These are phyloP conservation scores for Trichoderma endophyticum DNA, from an alignment of 2,329 filamentous ascomycete species.

Conservation along the genomic window DNA sequence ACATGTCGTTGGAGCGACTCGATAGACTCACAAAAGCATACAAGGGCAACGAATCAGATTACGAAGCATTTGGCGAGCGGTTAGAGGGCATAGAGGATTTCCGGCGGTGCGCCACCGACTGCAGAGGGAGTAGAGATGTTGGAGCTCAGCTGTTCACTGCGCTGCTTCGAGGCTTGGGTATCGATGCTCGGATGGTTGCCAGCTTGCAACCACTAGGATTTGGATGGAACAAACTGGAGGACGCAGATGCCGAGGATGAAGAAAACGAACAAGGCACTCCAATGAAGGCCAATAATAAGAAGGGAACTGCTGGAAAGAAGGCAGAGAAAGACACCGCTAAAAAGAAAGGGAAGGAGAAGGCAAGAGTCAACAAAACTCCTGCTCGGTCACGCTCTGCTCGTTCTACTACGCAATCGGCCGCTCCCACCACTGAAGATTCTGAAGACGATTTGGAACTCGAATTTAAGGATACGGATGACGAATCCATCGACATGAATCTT, in stretches of 20 bases:
- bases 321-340: slow-evolving; percentile 22
- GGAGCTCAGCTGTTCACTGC: slow-evolving; percentile 89
- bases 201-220: slow-evolving; percentile 86
- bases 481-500: slow-evolving; percentile 54
- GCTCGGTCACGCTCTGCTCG: slow-evolving; percentile 18
- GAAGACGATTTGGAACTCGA: slow-evolving; percentile 46
- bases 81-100: slow-evolving; percentile 67
- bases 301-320: slow-evolving; percentile 13
- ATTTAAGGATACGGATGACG: slow-evolving; percentile 52
- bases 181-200: slow-evolving; percentile 80
- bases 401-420: slow-evolving; percentile 8
- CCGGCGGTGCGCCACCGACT: slow-evolving; percentile 62
- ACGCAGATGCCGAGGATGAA: slow-evolving; percentile 56
- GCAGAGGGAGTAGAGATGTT: slow-evolving; percentile 80
- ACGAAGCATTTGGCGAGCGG: slow-evolving; percentile 73
- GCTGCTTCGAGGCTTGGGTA: slow-evolving; percentile 71
- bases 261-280: slow-evolving; percentile 16
- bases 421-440: slow-evolving; percentile 36
- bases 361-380: not conserved
- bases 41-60: slow-evolving; percentile 59
- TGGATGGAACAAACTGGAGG: slow-evolving; percentile 84
- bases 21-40: slow-evolving; percentile 72
- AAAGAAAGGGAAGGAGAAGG: slow-evolving; percentile 22
- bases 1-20: slow-evolving; percentile 72
- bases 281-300: slow-evolving; percentile 10